Evolutionary conservation across 345 rosid genomes (phyloP).

Genomic region (Dovyalis caffra): DNA sequence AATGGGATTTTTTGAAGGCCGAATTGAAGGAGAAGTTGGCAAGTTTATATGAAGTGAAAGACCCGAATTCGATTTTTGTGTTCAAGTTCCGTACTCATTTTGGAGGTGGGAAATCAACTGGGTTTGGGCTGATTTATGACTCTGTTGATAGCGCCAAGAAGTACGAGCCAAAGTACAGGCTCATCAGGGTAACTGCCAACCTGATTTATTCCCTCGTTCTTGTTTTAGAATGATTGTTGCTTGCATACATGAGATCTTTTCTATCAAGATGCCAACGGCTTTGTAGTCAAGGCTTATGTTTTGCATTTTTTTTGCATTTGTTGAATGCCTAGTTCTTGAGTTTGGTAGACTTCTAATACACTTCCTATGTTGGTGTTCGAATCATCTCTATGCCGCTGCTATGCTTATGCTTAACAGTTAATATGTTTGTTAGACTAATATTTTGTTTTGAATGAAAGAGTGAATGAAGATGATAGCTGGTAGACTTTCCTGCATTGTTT

Average conservation of each 20-base stretch:
- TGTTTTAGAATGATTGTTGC: neutral
- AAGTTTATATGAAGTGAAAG: conserved; percentile 78
- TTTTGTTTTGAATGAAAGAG: neutral
- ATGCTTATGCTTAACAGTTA: neutral
- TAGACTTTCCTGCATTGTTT: neutral
- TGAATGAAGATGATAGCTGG: neutral
- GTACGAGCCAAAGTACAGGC: conserved; percentile 88
- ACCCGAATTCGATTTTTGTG: conserved; percentile 48
- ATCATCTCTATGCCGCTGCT: neutral
- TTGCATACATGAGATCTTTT: neutral
- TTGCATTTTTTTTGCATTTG: neutral
- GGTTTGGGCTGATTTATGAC: conserved; percentile 43
- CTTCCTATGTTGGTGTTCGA: neutral
- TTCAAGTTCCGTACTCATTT: conserved; percentile 24
- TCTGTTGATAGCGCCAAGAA: conserved; percentile 82
- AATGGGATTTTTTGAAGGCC: conserved; percentile 35
- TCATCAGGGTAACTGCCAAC: conserved; percentile 64
- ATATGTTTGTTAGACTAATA: neutral
- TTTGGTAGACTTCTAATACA: no score
- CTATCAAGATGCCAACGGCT: no score
- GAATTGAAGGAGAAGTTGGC: conserved; percentile 82
- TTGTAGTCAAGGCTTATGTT: neutral
- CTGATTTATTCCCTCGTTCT: neutral
- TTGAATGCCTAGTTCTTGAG: neutral
- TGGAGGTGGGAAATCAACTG: conserved; percentile 25